Conservation (phyloP, 257 asterid species). For the Penstemon barbatus region DNA sequence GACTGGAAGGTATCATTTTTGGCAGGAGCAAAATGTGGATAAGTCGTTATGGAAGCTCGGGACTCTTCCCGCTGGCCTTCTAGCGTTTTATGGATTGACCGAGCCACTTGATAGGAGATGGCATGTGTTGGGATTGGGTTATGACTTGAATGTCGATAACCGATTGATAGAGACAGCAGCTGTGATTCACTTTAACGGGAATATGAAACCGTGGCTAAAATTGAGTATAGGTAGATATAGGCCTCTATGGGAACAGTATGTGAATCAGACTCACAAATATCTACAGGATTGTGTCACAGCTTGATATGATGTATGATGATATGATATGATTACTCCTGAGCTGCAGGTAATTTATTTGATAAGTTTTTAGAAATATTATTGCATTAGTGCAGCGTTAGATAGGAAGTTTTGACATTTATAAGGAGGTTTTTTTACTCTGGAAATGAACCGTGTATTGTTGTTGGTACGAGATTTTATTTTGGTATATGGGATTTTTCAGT, state of each 20-base stretch:
- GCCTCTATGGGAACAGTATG: conserved; percentile 76
- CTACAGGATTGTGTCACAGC: conserved; percentile 62
- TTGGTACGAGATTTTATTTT: conserved; percentile 19
- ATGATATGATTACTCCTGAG: conserved; percentile 23
- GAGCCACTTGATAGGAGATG: conserved; percentile 91
- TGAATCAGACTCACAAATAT: conserved; percentile 60
- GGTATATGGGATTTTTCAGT: conserved; percentile 8
- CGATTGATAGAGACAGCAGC: conserved; percentile 83
- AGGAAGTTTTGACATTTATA: conserved; percentile 56
- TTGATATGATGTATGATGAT: conserved; percentile 30
- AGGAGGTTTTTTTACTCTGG: conserved; percentile 31
- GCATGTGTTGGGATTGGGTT: conserved; percentile 87
- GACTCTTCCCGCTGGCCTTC: conserved; percentile 82
- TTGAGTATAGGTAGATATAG: conserved; percentile 73
- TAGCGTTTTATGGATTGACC: conserved; percentile 75
- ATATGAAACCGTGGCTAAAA: conserved; percentile 93
- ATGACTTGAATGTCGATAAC: conserved; percentile 64
- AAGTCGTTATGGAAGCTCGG: conserved; percentile 80
- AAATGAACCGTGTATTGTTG: conserved; percentile 26
- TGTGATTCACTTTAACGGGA: conserved; percentile 79
- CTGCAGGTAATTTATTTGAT: conserved; percentile 36
- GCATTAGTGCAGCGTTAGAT: conserved; percentile 40
- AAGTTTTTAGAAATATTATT: conserved; percentile 28
- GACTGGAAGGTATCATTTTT: conserved; percentile 65
- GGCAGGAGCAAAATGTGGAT: conserved; percentile 66